phyloP scores from a whole-genome alignment of 108 stramenopile species.

The Cyclotella cryptica region DNA sequence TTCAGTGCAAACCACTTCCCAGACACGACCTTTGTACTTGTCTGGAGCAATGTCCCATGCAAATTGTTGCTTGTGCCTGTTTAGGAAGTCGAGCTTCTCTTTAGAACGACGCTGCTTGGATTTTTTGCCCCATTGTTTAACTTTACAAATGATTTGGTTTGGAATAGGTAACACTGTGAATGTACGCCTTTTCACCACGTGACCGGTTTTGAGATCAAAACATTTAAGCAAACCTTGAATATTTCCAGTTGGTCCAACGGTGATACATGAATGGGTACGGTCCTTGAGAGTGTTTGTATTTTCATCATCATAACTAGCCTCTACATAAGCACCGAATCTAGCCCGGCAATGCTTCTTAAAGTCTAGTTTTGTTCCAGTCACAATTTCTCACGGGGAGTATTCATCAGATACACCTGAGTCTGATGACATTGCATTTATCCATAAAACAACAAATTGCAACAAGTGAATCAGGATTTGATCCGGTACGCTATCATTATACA shows the following conservation, averaged over 20 bases:
- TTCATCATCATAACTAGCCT: not conserved
- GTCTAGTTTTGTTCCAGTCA: not conserved
- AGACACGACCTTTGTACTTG: not conserved
- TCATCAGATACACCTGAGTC: constrained; percentile 25
- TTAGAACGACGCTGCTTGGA: not conserved
- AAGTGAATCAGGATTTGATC: constrained; percentile 20
- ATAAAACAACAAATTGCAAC: constrained; percentile 14
- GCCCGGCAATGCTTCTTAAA: constrained; percentile 7
- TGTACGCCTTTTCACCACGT: too few relatives aligned
- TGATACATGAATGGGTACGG: not conserved
- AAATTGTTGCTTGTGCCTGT: constrained; percentile 8
- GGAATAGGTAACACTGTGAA: too few relatives aligned
- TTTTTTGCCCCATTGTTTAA: too few relatives aligned
- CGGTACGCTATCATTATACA: not conserved
- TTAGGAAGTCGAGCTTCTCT: not conserved
- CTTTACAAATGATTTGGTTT: too few relatives aligned
- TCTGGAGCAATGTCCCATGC: not conserved
- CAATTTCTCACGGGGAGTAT: not conserved
- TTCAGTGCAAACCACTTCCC: too few relatives aligned
- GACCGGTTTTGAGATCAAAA: too few relatives aligned
- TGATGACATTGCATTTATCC: constrained; percentile 33
- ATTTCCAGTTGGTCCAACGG: too few relatives aligned
- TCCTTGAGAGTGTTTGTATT: constrained; percentile 7
- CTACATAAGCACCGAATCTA: too few relatives aligned
- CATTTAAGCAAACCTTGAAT: too few relatives aligned